phyloP scores from a whole-genome alignment of 2,329 filamentous ascomycete species.

The Apiospora saccharicola region DNA sequence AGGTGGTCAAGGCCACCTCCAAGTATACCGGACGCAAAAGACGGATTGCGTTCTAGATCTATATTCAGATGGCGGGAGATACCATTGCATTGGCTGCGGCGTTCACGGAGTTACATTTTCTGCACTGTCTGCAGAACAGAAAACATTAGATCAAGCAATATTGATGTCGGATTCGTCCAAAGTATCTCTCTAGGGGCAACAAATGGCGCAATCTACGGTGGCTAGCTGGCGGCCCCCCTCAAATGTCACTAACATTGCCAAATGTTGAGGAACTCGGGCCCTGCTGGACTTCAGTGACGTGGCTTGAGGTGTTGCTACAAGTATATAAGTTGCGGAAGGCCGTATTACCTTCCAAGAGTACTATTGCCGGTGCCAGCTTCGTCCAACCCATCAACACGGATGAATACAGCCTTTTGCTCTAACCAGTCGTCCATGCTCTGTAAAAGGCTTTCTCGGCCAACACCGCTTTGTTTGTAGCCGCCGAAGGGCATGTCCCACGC shows the following conservation, averaged over 20 bases:
- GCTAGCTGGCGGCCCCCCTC: not conserved
- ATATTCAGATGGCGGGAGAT: constrained; percentile 31
- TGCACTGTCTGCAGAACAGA: not conserved
- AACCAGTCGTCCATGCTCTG: constrained; percentile 47
- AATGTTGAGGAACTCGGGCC: not conserved
- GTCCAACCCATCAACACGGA: constrained; percentile 30
- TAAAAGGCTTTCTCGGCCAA: constrained; percentile 46
- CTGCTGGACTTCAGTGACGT: not conserved
- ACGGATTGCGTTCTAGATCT: constrained; percentile 72
- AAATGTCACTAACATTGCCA: not conserved
- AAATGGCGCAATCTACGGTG: not conserved
- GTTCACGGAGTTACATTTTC: constrained; percentile 20
- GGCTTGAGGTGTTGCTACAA: not conserved
- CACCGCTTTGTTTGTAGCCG: constrained; percentile 50
- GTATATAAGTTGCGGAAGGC: not conserved
- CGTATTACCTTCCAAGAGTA: constrained; percentile 26
- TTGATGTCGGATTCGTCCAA: not conserved
- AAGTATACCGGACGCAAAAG: constrained; percentile 95
- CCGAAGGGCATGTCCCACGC: constrained; percentile 51
- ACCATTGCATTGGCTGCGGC: constrained; percentile 34
- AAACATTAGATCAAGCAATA: not conserved
- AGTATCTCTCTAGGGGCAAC: not conserved
- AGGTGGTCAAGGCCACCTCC: constrained; percentile 88
- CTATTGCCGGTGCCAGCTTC: constrained; percentile 6
- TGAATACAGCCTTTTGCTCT: constrained; percentile 43